Evolutionary conservation across 2,329 filamentous ascomycete species (phyloP).

Genomic region (Fusarium napiforme): DNA sequence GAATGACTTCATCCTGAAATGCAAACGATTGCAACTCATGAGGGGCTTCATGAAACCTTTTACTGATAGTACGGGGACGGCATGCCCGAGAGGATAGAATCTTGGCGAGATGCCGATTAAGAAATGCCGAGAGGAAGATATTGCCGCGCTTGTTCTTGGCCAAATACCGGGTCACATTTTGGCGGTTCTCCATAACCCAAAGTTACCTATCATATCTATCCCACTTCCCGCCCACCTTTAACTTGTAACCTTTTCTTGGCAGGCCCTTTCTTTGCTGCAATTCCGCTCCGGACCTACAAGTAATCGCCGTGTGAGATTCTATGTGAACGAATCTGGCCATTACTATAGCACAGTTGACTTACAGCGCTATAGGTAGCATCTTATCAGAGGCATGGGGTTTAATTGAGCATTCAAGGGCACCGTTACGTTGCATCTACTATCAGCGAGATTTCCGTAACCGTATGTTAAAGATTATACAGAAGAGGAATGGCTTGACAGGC

Average conservation of each 20-base stretch:
- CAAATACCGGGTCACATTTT: not conserved
- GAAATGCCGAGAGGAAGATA: not conserved
- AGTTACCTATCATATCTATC: not conserved
- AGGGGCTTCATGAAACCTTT: not conserved
- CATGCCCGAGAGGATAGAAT: not conserved
- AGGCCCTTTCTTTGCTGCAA: not conserved
- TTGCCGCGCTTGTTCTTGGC: not conserved
- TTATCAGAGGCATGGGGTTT: not conserved
- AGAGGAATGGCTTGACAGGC: not conserved
- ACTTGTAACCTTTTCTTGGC: not conserved
- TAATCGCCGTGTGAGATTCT: not conserved
- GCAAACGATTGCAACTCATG: not conserved
- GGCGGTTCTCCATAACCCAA: not conserved
- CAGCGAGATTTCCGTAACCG: not conserved
- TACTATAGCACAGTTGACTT: not conserved
- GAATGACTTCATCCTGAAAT: no score
- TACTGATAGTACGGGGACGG: not conserved
- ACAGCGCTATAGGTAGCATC: not conserved
- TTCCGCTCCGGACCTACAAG: not conserved
- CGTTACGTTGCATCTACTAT: not conserved
- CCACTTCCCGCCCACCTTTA: not conserved
- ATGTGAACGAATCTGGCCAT: no score
- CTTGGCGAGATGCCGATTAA: not conserved
- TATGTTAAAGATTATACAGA: not conserved
- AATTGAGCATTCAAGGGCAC: not conserved